Percentiles rank a stretch among this genome's conserved stretches.
phyloP scores from a whole-genome alignment of 176 grass and related monocot genomes.

The Saccharum officinarum region DNA sequence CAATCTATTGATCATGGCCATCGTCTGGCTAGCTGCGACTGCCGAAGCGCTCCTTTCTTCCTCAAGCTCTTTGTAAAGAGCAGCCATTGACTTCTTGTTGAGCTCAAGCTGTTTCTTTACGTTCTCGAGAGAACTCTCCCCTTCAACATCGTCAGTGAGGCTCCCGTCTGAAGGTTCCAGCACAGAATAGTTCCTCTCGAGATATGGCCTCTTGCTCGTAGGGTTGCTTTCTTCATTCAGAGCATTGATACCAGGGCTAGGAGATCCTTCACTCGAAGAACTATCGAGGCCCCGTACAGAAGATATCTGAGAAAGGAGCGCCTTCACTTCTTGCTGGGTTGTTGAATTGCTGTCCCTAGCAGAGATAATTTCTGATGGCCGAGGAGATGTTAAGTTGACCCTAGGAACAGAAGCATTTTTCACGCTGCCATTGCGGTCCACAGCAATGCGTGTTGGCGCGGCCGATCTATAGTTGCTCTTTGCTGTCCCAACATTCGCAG shows the following conservation, averaged over 20 bases:
- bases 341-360: constrained; percentile 78
- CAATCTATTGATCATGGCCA: constrained; percentile 92
- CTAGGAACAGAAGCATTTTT: constrained; percentile 38
- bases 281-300: constrained; percentile 42
- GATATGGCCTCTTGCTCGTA: constrained; percentile 43
- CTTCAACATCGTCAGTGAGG: constrained; percentile 49
- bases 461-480: constrained; percentile 16
- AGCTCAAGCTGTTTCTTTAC: constrained; percentile 64
- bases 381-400: constrained; percentile 57
- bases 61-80: constrained; percentile 79
- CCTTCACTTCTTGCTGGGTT: constrained; percentile 79
- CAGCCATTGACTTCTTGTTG: constrained; percentile 56
- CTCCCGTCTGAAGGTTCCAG: constrained; percentile 66
- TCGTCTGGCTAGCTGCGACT: constrained; percentile 77
- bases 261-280: constrained; percentile 38
- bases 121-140: constrained; percentile 50
- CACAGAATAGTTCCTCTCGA: constrained; percentile 65
- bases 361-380: constrained; percentile 77
- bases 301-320: constrained; percentile 79
- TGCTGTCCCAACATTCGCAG: constrained; percentile 5
- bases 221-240: constrained; percentile 49
- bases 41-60: constrained; percentile 86
- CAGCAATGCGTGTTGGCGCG: constrained; percentile 7
- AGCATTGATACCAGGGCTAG: constrained; percentile 33
- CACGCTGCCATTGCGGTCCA: constrained; percentile 32